A percentile compares a stretch with the other conserved stretches of the same genome.
phyloP scores from a whole-genome alignment of 495 filamentous ascomycete species.

The Aspergillus cristatus region DNA sequence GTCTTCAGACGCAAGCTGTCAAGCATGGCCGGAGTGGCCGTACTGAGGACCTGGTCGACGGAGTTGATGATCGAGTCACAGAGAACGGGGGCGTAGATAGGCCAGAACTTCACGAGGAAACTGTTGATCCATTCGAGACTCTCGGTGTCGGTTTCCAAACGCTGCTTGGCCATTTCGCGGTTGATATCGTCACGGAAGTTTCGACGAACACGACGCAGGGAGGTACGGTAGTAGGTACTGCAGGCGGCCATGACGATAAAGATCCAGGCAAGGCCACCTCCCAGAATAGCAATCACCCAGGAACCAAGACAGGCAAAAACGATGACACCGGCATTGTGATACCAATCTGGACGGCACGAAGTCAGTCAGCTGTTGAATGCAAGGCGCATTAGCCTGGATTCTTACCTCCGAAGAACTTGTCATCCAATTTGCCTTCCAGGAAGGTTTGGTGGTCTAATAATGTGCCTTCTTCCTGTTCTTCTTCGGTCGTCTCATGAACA shows the following conservation, averaged over 20 bases:
- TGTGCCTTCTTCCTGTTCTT: conserved; percentile 49
- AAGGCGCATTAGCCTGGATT: not conserved
- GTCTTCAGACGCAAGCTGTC: conserved; percentile 87
- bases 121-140: conserved; percentile 99
- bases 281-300: conserved; percentile 81
- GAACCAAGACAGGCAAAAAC: conserved; percentile 85
- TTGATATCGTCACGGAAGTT: conserved; percentile 94
- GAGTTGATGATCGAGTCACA: conserved; percentile 85
- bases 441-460: conserved; percentile 80
- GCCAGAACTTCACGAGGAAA: conserved; percentile 98
- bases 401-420: conserved; percentile 86
- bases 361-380: not conserved
- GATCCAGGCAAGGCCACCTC: conserved; percentile 87
- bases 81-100: conserved; percentile 91
- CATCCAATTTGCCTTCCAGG: conserved; percentile 74
- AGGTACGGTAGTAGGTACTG: conserved; percentile 94
- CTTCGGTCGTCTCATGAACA: conserved; percentile 46
- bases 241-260: conserved; percentile 87
- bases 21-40: conserved; percentile 80
- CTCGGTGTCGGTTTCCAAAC: conserved; percentile 85
- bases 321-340: conserved; percentile 89
- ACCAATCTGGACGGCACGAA: conserved; percentile 62
- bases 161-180: conserved; percentile 85
- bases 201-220: conserved; percentile 80
- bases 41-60: conserved; percentile 91